A percentile compares a stretch with the other conserved stretches of the same genome.
These are phyloP conservation scores for Noccaea bulbosa DNA, from an alignment of 345 rosid genomes.

Conservation along the genomic window DNA sequence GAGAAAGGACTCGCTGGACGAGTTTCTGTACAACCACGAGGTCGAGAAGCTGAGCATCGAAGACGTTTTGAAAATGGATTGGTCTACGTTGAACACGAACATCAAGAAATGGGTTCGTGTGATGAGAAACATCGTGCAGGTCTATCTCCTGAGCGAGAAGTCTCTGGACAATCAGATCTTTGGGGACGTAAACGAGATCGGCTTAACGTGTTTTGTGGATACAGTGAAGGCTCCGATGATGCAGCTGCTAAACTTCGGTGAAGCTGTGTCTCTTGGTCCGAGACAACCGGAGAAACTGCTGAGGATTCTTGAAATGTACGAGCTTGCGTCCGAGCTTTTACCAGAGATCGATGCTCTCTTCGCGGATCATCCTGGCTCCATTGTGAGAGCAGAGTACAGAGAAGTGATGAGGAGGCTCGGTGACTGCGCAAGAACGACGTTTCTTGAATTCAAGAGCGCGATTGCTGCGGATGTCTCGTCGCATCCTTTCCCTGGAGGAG, in stretches of 20 bases:
- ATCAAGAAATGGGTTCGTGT: conserved; percentile 89
- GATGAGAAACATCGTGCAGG: conserved; percentile 63
- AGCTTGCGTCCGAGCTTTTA: conserved; percentile 64
- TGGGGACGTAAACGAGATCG: conserved; percentile 50
- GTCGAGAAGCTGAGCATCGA: conserved; percentile 86
- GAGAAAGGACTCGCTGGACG: conserved; percentile 77
- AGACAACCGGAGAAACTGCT: conserved; percentile 74
- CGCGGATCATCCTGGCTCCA: conserved; percentile 52
- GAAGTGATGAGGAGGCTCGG: conserved; percentile 71
- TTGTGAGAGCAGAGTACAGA: conserved; percentile 57
- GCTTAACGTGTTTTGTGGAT: conserved; percentile 64
- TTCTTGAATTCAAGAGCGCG: conserved; percentile 72
- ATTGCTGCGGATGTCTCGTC: conserved; percentile 61
- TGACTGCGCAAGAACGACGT: conserved; percentile 62
- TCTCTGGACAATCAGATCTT: conserved; percentile 68
- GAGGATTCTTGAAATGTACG: conserved; percentile 84
- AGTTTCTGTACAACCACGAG: conserved; percentile 70
- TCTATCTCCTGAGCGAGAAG: conserved; percentile 76
- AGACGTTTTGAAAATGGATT: conserved; percentile 84
- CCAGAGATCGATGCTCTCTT: conserved; percentile 67
- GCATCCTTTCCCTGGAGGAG: conserved; percentile 72
- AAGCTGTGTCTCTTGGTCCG: conserved; percentile 82
- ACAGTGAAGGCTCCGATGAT: conserved; percentile 73
- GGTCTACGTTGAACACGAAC: conserved; percentile 70
- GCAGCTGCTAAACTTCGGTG: conserved; percentile 81